Evolutionary conservation across 2,329 filamentous ascomycete genomes (phyloP), one percentile per base, ranked within the genome.

Genomic region (Trichoderma sp.): DNA sequence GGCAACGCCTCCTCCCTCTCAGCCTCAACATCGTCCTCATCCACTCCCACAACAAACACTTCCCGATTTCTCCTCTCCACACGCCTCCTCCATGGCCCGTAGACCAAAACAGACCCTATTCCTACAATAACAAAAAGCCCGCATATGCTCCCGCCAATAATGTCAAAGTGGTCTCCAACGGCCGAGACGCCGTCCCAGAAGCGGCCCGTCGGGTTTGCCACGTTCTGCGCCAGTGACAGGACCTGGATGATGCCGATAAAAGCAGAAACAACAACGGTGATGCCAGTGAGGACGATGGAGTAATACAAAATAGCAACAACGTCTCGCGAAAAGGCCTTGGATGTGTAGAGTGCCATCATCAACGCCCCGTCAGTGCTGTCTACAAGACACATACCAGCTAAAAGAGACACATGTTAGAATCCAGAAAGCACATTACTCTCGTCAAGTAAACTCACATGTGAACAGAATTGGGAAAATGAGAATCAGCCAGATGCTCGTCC

Each of bases 341-440:
- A 92, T 0, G 95, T 94, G 81, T 99, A 98, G 1, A 98, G 85
- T 0, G 92, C 91, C 89, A 97, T 95, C 95, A 98, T 98, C 23
- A 98, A 86, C 1, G 95, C 95, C 28, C 95, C 95, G 76, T 98
- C 96, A 0, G 91, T 92, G 0, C 95, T 98, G 81, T 98, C 96
- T 6, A 98, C 85, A 26, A 98, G 86, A 80, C 95, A 98, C 96
- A 99, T 98, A 72, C 94, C 96, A 1, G 92, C 93, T 91, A n/a
- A 17, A 34, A 68, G 13, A 11, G 13, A 20, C 4, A 13, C 7
- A 20, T 20, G 15, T 57, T 7, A 66, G 28, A 4, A 43, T 5
- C 3, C 47, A n/a, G 13, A 39, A 30, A 3, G 3, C 11, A 13
- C 30, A 4, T n/a, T 12, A 11, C 4, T 47, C 8, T 47, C 8